A percentile compares a stretch with the other conserved stretches of the same genome.
phyloP scores from a whole-genome alignment of 768 basidiomycete genomes.

The Udeniomyces megalosporus region DNA sequence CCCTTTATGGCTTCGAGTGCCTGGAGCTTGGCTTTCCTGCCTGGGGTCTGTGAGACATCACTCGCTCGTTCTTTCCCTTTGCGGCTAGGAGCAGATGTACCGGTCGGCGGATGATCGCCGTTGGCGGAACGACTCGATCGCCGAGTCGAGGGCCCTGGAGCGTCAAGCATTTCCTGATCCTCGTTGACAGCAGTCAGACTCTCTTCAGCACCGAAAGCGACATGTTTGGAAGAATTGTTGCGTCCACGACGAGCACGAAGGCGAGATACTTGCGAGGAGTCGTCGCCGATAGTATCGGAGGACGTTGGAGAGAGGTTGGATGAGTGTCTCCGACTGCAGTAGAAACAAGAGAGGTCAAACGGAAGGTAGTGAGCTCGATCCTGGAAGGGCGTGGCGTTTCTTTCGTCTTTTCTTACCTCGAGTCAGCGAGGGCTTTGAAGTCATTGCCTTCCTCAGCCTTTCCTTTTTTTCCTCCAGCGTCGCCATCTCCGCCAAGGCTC shows the following conservation, averaged over 20 bases:
- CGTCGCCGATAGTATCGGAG: neutral
- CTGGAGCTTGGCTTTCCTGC: constrained; percentile 4
- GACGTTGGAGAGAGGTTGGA: neutral
- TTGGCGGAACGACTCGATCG: neutral
- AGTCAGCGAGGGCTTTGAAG: no score
- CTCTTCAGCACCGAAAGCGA: neutral
- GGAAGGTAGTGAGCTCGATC: no score
- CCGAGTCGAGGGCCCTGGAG: neutral
- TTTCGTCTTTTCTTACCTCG: no score
- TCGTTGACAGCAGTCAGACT: neutral
- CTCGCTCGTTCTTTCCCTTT: neutral
- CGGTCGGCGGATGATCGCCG: neutral
- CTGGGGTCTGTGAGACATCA: neutral
- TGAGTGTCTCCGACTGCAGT: neutral
- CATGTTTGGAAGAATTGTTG: neutral
- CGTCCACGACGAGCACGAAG: neutral
- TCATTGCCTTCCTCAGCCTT: no score
- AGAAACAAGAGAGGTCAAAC: neutral
- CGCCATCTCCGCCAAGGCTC: neutral
- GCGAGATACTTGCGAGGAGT: no score
- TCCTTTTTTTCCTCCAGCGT: no score
- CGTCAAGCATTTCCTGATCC: neutral
- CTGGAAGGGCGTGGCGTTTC: no score
- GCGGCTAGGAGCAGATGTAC: neutral
- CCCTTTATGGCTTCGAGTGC: neutral